These are phyloP conservation scores for Penicillium soppii DNA, from an alignment of 495 filamentous ascomycete genomes.

Conservation along the genomic window DNA sequence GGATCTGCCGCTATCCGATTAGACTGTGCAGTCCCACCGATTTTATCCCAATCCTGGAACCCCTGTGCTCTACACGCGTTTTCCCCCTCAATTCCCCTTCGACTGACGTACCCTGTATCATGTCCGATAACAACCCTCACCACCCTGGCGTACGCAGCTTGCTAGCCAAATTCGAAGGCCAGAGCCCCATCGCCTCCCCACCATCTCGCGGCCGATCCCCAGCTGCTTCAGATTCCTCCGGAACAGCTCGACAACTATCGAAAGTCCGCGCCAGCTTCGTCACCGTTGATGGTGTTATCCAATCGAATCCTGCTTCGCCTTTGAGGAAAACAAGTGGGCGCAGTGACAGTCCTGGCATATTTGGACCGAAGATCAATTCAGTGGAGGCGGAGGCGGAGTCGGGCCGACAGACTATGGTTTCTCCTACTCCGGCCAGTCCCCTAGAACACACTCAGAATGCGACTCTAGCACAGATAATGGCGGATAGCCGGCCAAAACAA, in stretches of 20 bases:
- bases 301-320: slow-evolving; percentile 32
- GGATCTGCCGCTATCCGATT: slow-evolving; percentile 8
- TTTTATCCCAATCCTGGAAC: slow-evolving; percentile 3
- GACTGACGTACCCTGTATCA: slow-evolving; percentile 20
- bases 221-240: slow-evolving; percentile 46
- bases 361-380: slow-evolving; percentile 36
- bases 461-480: slow-evolving; percentile 12
- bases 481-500: slow-evolving; percentile 4
- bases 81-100: slow-evolving; percentile 15
- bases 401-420: slow-evolving; percentile 28
- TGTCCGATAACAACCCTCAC: slow-evolving; percentile 49
- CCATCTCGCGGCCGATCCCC: slow-evolving; percentile 76
- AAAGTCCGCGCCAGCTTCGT: slow-evolving; percentile 85
- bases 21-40: slow-evolving; percentile 1
- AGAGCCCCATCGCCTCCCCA: slow-evolving; percentile 52
- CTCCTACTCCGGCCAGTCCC: slow-evolving; percentile 25
- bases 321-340: slow-evolving; percentile 36
- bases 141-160: slow-evolving; percentile 66
- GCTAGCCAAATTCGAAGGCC: slow-evolving; percentile 83
- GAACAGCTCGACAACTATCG: slow-evolving; percentile 60
- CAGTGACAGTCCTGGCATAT: slow-evolving; percentile 33
- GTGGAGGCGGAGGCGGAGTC: slow-evolving; percentile 32
- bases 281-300: slow-evolving; percentile 59
- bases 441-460: slow-evolving; percentile 15
- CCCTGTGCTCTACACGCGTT: slow-evolving; percentile 17